Evolutionary conservation across 2,329 filamentous ascomycete species (phyloP), one percentile per base, ranked within the genome.

Genomic region (Eurotiales sp.): DNA sequence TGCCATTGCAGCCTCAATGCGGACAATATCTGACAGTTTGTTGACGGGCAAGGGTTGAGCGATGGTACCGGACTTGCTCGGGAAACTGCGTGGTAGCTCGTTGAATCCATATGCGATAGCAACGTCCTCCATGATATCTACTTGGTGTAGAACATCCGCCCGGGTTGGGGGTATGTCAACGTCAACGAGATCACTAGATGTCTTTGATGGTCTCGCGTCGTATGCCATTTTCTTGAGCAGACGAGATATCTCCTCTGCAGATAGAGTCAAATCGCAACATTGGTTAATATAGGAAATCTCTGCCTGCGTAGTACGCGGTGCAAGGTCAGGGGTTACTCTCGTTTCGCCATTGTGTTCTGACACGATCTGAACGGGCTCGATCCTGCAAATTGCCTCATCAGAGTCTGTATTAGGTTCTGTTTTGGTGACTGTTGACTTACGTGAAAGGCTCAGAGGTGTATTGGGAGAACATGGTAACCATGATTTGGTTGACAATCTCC

Each of bases 41-140:
- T 99, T 99, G 72, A 99, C 86, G 54, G 84, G 82, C 8, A 97
- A 79, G 8, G 91, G 90, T 52, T 90, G 87, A 42, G 89, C 95
- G 55, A 96, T 84, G 5, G 90, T 93, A 50, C 86, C 87, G 21
- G 88, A 87, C 65, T 90, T 91, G 70, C 85, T 90, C 8, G 91
- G 90, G 64, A 92, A 90, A 44, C 86, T 84, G 47, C 90, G 86
- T 1, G 92, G 91, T 15, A 99, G 85, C 57, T 88, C 90, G 79
- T 99, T 99, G 81, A 96, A 99, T 58, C 95, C 93, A 70, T 97
- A 96, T 48, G 90, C 90, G 58, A 99, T 93, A 36, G 90, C 93
- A 17, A 95, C 85, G 67, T 99, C 95, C 74, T 99, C 93, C 92
- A 99, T 99, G 60, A 99, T 88, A 68, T 99, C 93, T 62, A 90